Percentiles rank a stretch among this genome's conserved stretches.
phyloP scores from a whole-genome alignment of 2,329 filamentous ascomycete species.

The Lecanicillium sp. region DNA sequence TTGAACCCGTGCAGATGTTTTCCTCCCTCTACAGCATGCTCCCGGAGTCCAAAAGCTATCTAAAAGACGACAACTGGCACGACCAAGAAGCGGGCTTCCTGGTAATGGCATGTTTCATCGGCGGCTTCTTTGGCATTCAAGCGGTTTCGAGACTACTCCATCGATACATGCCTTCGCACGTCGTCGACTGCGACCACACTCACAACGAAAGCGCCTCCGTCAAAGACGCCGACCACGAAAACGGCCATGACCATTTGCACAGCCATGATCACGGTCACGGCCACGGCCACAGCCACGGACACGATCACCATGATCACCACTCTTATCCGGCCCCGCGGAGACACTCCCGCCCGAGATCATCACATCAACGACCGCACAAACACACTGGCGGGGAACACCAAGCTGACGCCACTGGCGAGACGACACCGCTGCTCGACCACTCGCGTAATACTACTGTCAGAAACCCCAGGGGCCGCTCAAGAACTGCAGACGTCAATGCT shows the following conservation, averaged over 20 bases:
- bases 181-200: conserved; percentile 71
- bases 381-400: conserved; percentile 15
- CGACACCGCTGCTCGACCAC: conserved; percentile 38
- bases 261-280: conserved; percentile 1
- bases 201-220: conserved; percentile 45
- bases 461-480: conserved; percentile 16
- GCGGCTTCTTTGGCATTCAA: conserved; percentile 69
- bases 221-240: conserved; percentile 16
- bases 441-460: conserved; percentile 14
- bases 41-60: conserved; percentile 72
- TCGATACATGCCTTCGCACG: conserved; percentile 65
- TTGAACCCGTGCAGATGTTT: conserved; percentile 55
- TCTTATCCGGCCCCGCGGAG: conserved; percentile 15
- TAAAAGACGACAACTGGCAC: conserved; percentile 59
- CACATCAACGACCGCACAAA: conserved; percentile 11
- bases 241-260: conserved; percentile 3
- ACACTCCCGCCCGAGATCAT: conserved; percentile 20
- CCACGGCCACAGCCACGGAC: conserved; percentile 3
- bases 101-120: conserved; percentile 61
- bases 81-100: conserved; percentile 59
- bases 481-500: conserved; percentile 19
- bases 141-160: conserved; percentile 64
- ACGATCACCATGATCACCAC: conserved; percentile 3
- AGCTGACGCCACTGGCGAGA: conserved; percentile 27
- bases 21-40: conserved; percentile 91